Evolutionary conservation across 768 basidiomycete species (phyloP).

Genomic region (Lyophyllum semitale): DNA sequence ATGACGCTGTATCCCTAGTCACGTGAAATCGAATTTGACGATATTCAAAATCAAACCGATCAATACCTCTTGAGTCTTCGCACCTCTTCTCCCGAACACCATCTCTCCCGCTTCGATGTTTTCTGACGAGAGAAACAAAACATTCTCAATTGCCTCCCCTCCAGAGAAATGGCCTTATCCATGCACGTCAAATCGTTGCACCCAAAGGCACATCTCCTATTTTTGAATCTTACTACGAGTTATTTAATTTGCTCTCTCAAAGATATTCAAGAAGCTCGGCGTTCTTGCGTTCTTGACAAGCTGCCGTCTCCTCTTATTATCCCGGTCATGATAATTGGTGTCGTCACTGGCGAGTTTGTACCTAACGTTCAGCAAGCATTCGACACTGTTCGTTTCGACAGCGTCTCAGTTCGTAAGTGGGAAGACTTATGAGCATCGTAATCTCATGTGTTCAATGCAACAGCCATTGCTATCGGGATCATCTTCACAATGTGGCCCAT

Average conservation of each 20-base stretch:
- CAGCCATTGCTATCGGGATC: conserved; percentile 81
- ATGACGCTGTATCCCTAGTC: conserved; percentile 10
- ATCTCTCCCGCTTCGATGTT: neutral
- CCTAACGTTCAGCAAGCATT: conserved; percentile 62
- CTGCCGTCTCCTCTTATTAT: conserved; percentile 51
- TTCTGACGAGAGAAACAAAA: neutral
- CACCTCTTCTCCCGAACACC: neutral
- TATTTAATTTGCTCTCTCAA: neutral
- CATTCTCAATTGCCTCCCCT: neutral
- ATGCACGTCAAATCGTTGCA: too few species aligned
- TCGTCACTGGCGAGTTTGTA: conserved; percentile 72
- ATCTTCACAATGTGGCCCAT: conserved; percentile 90
- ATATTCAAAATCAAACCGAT: conserved; percentile 18
- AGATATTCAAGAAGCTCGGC: neutral
- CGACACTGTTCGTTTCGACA: conserved; percentile 60
- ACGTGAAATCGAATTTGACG: conserved; percentile 15
- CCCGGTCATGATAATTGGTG: conserved; percentile 74
- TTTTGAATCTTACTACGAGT: neutral
- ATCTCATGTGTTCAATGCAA: neutral
- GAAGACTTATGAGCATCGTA: neutral
- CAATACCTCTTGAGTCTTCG: conserved; percentile 2
- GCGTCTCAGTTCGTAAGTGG: conserved; percentile 77
- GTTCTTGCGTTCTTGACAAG: neutral
- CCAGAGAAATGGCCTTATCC: neutral
- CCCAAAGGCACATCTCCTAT: neutral